Evolutionary conservation across 352 stramenopile genomes (phyloP).

Genomic region (Globisporangium camurandrum): DNA sequence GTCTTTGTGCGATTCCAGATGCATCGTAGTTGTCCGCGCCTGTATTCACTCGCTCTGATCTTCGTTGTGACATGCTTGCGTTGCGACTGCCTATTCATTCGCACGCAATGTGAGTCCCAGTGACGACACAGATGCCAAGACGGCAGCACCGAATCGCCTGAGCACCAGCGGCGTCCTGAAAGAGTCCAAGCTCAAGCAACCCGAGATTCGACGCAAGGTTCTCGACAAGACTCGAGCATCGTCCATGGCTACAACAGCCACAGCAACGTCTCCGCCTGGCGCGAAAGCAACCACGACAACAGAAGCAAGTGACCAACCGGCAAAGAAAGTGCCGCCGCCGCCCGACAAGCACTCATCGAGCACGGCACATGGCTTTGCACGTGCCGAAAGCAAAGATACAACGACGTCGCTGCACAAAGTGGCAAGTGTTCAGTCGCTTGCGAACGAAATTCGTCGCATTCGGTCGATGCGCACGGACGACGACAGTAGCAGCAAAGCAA

Average conservation of each 20-base stretch:
- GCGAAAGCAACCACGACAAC: slow-evolving; percentile 2
- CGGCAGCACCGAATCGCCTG: slow-evolving; percentile 4
- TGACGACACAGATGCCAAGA: slow-evolving; percentile 12
- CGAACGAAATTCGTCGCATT: slow-evolving; percentile 74
- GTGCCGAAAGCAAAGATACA: slow-evolving; percentile 39
- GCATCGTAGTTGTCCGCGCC: too few species aligned
- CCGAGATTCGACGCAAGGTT: slow-evolving; percentile 37
- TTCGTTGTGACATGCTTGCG: too few species aligned
- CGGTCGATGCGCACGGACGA: slow-evolving; percentile 42
- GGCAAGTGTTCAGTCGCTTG: slow-evolving; percentile 71
- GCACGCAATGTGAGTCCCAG: too few species aligned
- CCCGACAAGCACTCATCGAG: slow-evolving; percentile 30
- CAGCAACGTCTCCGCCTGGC: neutral
- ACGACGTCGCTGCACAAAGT: slow-evolving; percentile 46
- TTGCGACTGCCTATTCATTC: too few species aligned
- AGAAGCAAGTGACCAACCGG: slow-evolving; percentile 14
- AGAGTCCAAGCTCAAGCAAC: slow-evolving; percentile 71
- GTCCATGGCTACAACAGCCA: slow-evolving; percentile 7
- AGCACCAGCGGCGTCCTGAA: slow-evolving; percentile 21
- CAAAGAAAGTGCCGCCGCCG: slow-evolving; percentile 37
- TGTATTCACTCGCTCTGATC: neutral
- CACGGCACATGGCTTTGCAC: slow-evolving; percentile 1
- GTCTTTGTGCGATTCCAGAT: neutral
- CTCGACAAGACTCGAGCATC: slow-evolving; percentile 24
- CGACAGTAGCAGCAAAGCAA: slow-evolving; percentile 14